Conservation (phyloP, 352 stramenopile species). For the Peronospora destructor region DNA sequence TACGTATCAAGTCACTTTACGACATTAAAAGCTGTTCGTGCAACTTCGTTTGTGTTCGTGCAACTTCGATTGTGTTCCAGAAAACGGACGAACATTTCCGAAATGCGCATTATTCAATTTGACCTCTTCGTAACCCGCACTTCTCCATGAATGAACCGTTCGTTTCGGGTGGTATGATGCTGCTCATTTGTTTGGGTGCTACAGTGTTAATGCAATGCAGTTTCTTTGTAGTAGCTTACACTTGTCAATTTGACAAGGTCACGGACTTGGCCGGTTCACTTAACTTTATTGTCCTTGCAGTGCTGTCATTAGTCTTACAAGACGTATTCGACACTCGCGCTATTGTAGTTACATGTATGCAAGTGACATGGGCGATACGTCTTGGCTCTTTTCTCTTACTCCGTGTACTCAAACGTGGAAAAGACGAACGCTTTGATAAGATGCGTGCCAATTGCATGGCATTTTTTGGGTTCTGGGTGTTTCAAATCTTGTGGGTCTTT, state of each 20-base stretch:
- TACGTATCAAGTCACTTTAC: too few relatives aligned
- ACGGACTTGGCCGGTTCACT: conserved; percentile 55
- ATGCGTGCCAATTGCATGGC: conserved; percentile 51
- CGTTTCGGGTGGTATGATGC: conserved; percentile 27
- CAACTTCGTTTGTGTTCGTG: too few relatives aligned
- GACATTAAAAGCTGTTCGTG: background rate
- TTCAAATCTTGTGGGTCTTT: conserved; percentile 81
- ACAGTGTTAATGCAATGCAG: conserved; percentile 49
- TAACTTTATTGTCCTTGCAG: conserved; percentile 51
- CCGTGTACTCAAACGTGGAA: conserved; percentile 60
- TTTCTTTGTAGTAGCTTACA: conserved; percentile 54
- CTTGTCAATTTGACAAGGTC: conserved; percentile 60
- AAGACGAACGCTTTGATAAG: conserved; percentile 72
- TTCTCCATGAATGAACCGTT: conserved; percentile 19
- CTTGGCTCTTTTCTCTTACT: conserved; percentile 58
- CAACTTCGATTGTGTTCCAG: too few relatives aligned
- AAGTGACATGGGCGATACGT: conserved; percentile 49
- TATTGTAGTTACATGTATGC: conserved; percentile 42
- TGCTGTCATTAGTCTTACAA: conserved; percentile 44
- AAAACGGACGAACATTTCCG: too few relatives aligned
- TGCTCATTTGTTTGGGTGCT: conserved; percentile 43
- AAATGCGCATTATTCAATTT: too few relatives aligned
- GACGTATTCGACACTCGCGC: conserved; percentile 38
- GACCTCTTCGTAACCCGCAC: too few relatives aligned
- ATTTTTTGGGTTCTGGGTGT: conserved; percentile 77